Conservation (phyloP, 1,284 basidiomycete genomes). For the Ceratobasidium sp. region DNA sequence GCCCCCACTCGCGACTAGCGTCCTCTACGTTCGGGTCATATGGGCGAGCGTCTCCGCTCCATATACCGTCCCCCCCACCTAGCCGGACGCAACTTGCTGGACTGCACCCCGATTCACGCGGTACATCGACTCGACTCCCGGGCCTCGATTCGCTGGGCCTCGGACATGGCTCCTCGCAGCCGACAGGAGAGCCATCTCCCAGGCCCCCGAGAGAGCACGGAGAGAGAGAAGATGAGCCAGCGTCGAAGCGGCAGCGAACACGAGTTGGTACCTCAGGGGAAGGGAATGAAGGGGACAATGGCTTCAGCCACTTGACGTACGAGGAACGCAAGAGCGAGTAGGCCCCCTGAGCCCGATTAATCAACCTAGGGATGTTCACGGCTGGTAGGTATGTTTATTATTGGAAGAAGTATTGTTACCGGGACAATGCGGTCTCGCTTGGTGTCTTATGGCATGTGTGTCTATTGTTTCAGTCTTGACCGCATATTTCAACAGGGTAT, state of each 20-base stretch:
- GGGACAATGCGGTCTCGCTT: slow-evolving; percentile 6
- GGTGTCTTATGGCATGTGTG: not conserved
- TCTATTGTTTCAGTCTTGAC: slow-evolving; percentile 26
- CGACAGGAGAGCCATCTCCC: slow-evolving; percentile 18
- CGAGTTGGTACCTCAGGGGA: not conserved
- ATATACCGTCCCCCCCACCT: slow-evolving; percentile 9
- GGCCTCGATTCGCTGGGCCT: slow-evolving; percentile 18
- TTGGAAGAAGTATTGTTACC: not conserved
- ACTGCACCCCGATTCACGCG: slow-evolving; percentile 11
- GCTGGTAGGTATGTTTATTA: slow-evolving; percentile 20
- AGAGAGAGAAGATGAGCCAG: slow-evolving; percentile 20
- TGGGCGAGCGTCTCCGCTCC: slow-evolving; percentile 3
- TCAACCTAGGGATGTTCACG: slow-evolving; percentile 28
- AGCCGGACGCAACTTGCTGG: slow-evolving; percentile 3
- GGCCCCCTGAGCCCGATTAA: not conserved
- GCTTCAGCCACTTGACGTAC: slow-evolving; percentile 5
- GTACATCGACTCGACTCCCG: slow-evolving; percentile 16
- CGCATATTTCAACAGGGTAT: not conserved
- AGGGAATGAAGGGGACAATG: slow-evolving; percentile 14
- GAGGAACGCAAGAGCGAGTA: slow-evolving; percentile 25
- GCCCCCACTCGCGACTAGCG: slow-evolving; percentile 7
- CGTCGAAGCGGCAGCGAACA: slow-evolving; percentile 25
- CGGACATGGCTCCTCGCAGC: slow-evolving; percentile 1
- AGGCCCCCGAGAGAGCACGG: slow-evolving; percentile 2
- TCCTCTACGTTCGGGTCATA: slow-evolving; percentile 1